These are phyloP conservation scores for Botrytis porri DNA, from an alignment of 2,329 filamentous ascomycete species.

Conservation along the genomic window DNA sequence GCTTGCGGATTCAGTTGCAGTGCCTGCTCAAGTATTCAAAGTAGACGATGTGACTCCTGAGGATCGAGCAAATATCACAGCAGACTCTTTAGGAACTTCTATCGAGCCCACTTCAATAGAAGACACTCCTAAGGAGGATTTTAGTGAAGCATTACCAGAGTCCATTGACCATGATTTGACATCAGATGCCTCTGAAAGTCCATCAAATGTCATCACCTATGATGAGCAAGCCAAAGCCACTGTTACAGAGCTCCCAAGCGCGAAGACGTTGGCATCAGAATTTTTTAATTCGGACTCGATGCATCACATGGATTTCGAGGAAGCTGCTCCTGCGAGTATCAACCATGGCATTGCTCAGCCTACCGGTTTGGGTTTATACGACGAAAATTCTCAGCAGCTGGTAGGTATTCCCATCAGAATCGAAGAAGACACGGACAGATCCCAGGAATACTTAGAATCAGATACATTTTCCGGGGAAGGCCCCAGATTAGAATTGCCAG, in stretches of 20 bases:
- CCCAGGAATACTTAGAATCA: not conserved
- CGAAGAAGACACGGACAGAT: constrained; percentile 3
- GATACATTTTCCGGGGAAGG: constrained; percentile 14
- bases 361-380: not conserved
- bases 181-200: constrained; percentile 16
- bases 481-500: constrained; percentile 29
- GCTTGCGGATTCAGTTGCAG: not conserved
- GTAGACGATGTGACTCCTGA: not conserved
- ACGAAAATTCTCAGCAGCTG: constrained; percentile 5
- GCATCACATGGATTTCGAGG: not conserved
- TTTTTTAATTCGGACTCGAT: not conserved
- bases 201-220: not conserved
- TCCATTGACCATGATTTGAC: constrained; percentile 21
- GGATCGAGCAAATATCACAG: not conserved
- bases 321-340: not conserved
- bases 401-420: constrained; percentile 13
- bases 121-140: constrained; percentile 26
- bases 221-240: not conserved
- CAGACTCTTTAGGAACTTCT: constrained; percentile 33
- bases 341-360: not conserved
- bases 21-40: not conserved
- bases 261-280: not conserved
- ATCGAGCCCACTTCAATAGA: constrained; percentile 28
- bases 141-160: not conserved
- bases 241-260: not conserved